Percentiles rank a stretch among this genome's conserved stretches.
These are phyloP conservation scores for Fraxinus sp. DNA, from an alignment of 305 asterid species.

Conservation along the genomic window DNA sequence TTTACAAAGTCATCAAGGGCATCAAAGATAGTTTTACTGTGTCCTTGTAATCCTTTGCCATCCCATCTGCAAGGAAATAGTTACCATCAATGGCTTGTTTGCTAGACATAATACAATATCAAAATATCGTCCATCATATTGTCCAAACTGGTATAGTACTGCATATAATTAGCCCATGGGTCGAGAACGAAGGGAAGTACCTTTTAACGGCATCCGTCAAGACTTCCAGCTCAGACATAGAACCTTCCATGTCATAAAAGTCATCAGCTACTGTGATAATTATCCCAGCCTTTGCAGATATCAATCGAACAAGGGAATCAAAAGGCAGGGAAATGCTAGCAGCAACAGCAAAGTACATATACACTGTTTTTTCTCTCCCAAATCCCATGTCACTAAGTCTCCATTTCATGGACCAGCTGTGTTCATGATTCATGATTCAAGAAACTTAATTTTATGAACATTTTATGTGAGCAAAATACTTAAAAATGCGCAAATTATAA, in stretches of 20 bases:
- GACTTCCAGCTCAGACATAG: constrained; percentile 31
- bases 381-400: constrained; percentile 59
- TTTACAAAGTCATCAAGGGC: constrained; percentile 53
- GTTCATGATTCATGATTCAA: neutral
- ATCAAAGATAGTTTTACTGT: constrained; percentile 52
- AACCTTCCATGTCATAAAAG: constrained; percentile 58
- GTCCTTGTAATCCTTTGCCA: constrained; percentile 44
- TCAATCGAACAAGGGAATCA: constrained; percentile 37
- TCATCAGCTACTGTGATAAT: constrained; percentile 62
- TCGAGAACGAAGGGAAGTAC: neutral
- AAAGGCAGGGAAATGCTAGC: constrained; percentile 38
- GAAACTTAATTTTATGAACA: neutral
- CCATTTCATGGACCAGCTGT: constrained; percentile 60
- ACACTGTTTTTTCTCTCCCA: constrained; percentile 62
- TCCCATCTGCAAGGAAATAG: constrained; percentile 50
- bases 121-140: neutral
- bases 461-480: neutral
- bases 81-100: neutral
- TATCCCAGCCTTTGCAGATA: constrained; percentile 48
- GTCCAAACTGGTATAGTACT: neutral
- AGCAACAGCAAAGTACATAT: constrained; percentile 46
- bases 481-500: neutral
- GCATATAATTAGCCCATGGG: neutral
- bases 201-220: constrained; percentile 37
- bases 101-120: neutral